phyloP scores from a whole-genome alignment of 768 basidiomycete species.

The Calocera cornea region DNA sequence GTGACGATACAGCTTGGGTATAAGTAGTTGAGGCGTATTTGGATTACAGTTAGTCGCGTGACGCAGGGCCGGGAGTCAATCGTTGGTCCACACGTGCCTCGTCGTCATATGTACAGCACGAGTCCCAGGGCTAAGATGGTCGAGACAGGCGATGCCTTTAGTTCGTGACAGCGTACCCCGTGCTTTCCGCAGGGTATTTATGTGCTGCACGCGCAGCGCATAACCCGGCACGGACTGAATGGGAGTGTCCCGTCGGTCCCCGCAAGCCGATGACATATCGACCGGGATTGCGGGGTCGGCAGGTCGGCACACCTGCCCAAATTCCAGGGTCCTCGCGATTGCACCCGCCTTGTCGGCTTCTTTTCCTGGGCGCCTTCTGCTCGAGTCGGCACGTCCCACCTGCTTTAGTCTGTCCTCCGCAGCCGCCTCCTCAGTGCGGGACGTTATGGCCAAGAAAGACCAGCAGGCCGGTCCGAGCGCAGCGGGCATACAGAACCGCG shows the following conservation, averaged over 20 bases:
- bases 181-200: neutral
- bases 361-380: neutral
- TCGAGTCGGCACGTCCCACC: neutral
- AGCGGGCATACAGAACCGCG: constrained; percentile 42
- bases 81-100: neutral
- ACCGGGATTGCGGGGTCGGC: constrained; percentile 2
- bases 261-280: neutral
- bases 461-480: constrained; percentile 43
- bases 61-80: neutral
- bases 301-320: neutral
- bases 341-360: neutral
- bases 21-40: too few relatives aligned
- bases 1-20: neutral
- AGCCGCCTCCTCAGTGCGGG: neutral
- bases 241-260: neutral
- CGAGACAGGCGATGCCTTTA: neutral
- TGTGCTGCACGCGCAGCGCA: neutral
- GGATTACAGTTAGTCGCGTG: neutral
- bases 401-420: neutral
- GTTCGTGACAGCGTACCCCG: neutral
- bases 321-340: neutral
- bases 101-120: neutral
- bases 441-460: constrained; percentile 27
- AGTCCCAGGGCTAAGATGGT: neutral
- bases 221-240: neutral